These are phyloP conservation scores for Fusarium veterinarium DNA, from an alignment of 2,329 filamentous ascomycete genomes.

Conservation along the genomic window DNA sequence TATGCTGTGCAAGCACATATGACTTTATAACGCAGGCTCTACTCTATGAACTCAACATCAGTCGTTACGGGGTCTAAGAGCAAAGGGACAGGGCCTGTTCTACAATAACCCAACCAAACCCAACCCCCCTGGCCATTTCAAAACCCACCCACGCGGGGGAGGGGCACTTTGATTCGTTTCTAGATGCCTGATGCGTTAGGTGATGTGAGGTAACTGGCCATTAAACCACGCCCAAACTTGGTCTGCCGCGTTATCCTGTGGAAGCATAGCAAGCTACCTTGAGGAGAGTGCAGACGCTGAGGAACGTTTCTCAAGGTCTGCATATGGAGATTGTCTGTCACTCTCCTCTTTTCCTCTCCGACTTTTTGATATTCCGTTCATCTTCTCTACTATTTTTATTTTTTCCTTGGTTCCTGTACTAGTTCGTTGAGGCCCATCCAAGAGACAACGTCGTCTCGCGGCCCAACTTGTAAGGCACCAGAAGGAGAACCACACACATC, in stretches of 20 bases:
- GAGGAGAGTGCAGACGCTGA: constrained; percentile 17
- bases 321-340: background rate
- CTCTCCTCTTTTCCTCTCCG: constrained; percentile 8
- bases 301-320: constrained; percentile 23
- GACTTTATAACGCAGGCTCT: constrained; percentile 29
- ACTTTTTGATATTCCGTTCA: background rate
- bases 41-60: constrained; percentile 25
- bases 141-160: constrained; percentile 44
- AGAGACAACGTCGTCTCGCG: constrained; percentile 32
- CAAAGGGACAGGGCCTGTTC: constrained; percentile 3
- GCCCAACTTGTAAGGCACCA: constrained; percentile 45
- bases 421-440: constrained; percentile 14
- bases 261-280: constrained; percentile 10
- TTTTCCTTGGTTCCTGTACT: constrained; percentile 1
- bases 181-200: constrained; percentile 42
- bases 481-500: constrained; percentile 19
- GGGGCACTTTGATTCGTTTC: constrained; percentile 41
- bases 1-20: constrained; percentile 11
- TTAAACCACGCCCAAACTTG: constrained; percentile 41
- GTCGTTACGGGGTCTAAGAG: constrained; percentile 1
- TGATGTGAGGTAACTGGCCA: constrained; percentile 39
- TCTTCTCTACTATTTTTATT: background rate
- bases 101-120: background rate
- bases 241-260: constrained; percentile 42
- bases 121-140: constrained; percentile 27